Evolutionary conservation across 2,329 filamentous ascomycete genomes (phyloP).

Genomic region (Onygena corvina): DNA sequence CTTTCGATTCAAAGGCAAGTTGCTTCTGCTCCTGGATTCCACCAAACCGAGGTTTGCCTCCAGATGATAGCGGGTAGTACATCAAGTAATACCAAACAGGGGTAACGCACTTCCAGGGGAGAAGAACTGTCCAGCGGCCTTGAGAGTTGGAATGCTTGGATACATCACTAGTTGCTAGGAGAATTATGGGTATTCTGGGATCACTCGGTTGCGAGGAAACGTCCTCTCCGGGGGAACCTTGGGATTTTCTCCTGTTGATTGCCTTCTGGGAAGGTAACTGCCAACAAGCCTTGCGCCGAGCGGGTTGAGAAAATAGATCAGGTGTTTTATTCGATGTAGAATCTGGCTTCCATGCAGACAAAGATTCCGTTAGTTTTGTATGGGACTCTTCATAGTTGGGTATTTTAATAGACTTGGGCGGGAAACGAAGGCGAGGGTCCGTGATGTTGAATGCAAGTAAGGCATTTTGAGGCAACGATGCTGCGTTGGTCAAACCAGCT

Average conservation of each 20-base stretch:
- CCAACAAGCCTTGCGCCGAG: slow-evolving; percentile 52
- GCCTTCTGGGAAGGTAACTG: slow-evolving; percentile 63
- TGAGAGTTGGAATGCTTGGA: slow-evolving; percentile 40
- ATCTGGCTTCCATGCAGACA: slow-evolving; percentile 59
- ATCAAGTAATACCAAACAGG: slow-evolving; percentile 79
- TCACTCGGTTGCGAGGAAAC: slow-evolving; percentile 50
- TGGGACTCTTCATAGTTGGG: slow-evolving; percentile 27
- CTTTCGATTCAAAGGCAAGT: slow-evolving; percentile 63
- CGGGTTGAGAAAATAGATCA: slow-evolving; percentile 56
- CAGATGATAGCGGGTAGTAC: slow-evolving; percentile 66
- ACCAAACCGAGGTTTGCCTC: slow-evolving; percentile 69
- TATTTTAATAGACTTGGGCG: slow-evolving; percentile 46
- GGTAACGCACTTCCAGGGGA: slow-evolving; percentile 81
- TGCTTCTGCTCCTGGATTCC: slow-evolving; percentile 71
- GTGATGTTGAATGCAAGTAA: slow-evolving; percentile 60
- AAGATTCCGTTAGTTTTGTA: slow-evolving; percentile 43
- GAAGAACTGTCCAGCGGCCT: slow-evolving; percentile 68
- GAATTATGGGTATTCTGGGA: slow-evolving; percentile 63
- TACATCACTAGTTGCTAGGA: slow-evolving; percentile 48
- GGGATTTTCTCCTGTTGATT: slow-evolving; percentile 63
- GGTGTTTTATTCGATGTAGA: slow-evolving; percentile 28
- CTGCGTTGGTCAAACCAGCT: slow-evolving; percentile 50
- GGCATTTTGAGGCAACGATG: slow-evolving; percentile 56
- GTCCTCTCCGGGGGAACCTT: slow-evolving; percentile 49
- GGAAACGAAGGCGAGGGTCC: slow-evolving; percentile 71